A percentile compares a stretch with the other conserved stretches of the same genome.
phyloP scores from a whole-genome alignment of 164 flowering plant genomes.

The Nymphaea thermarum region DNA sequence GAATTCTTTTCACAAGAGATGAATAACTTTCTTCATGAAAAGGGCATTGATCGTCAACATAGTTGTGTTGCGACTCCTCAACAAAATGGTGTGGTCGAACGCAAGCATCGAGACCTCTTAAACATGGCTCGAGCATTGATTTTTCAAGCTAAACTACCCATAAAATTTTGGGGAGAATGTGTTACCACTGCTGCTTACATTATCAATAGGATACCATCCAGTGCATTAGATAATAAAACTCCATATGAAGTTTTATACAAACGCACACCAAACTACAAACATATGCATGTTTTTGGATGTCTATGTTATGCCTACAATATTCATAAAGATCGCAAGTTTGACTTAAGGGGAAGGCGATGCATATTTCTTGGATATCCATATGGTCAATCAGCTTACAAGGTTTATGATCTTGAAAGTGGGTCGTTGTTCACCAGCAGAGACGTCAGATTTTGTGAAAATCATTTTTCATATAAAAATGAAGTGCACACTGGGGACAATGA shows the following conservation, averaged over 20 bases:
- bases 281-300: slow-evolving; percentile 1
- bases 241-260: background rate
- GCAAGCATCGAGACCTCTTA: slow-evolving; percentile 2
- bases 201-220: no score
- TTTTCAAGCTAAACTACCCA: background rate
- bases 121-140: background rate
- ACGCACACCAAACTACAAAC: no score
- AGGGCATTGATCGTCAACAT: background rate
- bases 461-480: no score
- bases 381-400: background rate
- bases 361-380: background rate
- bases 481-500: no score
- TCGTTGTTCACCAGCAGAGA: no score
- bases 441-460: no score
- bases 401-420: background rate
- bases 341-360: background rate
- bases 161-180: background rate
- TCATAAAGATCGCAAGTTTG: background rate
- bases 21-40: background rate
- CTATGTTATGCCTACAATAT: background rate
- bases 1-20: background rate
- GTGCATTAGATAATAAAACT: no score
- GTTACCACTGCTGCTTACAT: background rate
- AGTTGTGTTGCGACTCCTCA: background rate
- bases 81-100: background rate